A percentile compares a stretch with the other conserved stretches of the same genome.
Conservation (phyloP, 2,329 filamentous ascomycete species). For the Ophiostoma ips region DNA sequence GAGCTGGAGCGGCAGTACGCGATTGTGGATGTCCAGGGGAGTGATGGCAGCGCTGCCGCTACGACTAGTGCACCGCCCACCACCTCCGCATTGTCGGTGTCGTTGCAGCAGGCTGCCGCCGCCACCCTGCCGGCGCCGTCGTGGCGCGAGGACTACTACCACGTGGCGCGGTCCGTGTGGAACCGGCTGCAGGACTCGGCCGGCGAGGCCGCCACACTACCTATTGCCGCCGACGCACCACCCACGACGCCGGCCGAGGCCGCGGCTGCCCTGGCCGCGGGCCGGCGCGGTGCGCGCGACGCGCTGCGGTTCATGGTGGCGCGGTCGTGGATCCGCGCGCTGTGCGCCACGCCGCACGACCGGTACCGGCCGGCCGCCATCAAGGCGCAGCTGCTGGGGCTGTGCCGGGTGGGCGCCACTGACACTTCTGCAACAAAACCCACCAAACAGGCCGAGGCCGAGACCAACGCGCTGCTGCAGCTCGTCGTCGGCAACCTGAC, state of each 20-base stretch:
- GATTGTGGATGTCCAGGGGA: conserved; percentile 21
- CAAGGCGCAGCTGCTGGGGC: conserved; percentile 35
- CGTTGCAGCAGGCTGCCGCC: conserved; percentile 10
- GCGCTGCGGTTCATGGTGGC: conserved; percentile 8
- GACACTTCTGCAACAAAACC: neutral
- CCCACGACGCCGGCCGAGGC: conserved; percentile 3
- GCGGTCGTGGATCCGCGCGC: conserved; percentile 38
- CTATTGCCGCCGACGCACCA: conserved; percentile 10
- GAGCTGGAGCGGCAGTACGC: conserved; percentile 30
- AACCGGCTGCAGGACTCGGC: conserved; percentile 41
- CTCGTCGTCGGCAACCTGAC: conserved; percentile 35
- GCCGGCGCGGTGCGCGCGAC: neutral
- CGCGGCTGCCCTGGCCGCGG: neutral
- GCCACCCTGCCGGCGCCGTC: conserved; percentile 15
- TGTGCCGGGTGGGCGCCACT: conserved; percentile 19
- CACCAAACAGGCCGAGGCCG: conserved; percentile 16
- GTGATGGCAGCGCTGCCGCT: no score
- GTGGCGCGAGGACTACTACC: conserved; percentile 46
- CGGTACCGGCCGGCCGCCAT: conserved; percentile 35
- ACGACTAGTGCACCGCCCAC: neutral
- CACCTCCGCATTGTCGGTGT: conserved; percentile 10
- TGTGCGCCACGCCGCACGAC: conserved; percentile 38
- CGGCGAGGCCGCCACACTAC: conserved; percentile 30
- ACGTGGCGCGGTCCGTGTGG: conserved; percentile 38
- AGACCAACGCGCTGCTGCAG: conserved; percentile 31